Evolutionary conservation across 139 green algal genomes (phyloP), one percentile per base, ranked within the genome.

Genomic region (Ettlia oleoabundans): DNA sequence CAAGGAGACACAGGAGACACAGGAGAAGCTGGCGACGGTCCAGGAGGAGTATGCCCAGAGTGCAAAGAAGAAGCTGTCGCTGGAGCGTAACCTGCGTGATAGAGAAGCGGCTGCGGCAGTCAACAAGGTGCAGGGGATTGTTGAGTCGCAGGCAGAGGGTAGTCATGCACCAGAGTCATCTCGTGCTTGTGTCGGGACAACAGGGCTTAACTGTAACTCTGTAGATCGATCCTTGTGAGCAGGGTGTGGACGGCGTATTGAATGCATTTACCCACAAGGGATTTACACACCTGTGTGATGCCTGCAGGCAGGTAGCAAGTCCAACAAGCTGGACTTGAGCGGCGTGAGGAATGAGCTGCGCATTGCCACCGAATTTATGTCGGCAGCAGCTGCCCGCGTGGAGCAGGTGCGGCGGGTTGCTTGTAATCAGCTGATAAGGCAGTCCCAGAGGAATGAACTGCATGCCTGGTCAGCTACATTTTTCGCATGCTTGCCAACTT

Each of bases 311-410:
- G 9, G 18, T 22, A 28, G 30, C 5, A 42, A 6, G 65, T 52
- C 65, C 32, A n/a, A 51, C 52, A 80, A 38, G 53, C 4, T 64
- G 28, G 41, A 64, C 35, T 21, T 65, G 15, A 15, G 67, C 66
- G 19, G 66, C 66, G 73, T 68, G 30, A 67, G 51, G 53, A 35
- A 82, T 9, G 82, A 87, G 66, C 76, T 87, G 22, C 33, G 73
- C 40, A 35, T 47, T 22, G 82, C 82, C 15, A 80, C 66, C 24
- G 19, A 42, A 22, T 76, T 84, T 43, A 87, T 87, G 82, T 21
- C 35, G 40, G 82, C 82, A 28, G 82, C 82, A 26, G 53, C 33
- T 26, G 24, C 42, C 7, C 74, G 82, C 35, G 82, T 87, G n/a
- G 76, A 87, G 51, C 82, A 87, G 76, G 80, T 87, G 28, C 47